Evolutionary conservation across 2,329 filamentous ascomycete species (phyloP).

Genomic region (Cadophora malorum): DNA sequence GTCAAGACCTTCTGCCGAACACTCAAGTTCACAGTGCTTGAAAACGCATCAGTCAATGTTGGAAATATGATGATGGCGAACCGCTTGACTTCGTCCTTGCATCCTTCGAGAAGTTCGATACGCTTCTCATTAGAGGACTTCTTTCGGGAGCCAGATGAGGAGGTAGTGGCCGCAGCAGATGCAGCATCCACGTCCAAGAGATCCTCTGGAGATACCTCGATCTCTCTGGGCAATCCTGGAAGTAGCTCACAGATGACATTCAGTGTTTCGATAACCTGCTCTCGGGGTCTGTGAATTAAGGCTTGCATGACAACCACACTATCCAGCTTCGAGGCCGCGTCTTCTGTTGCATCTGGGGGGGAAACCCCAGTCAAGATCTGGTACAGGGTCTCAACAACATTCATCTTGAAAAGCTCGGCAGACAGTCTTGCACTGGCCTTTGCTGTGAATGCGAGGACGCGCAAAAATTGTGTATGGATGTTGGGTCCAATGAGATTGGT

Average conservation of each 20-base stretch:
- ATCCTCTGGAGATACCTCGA: constrained; percentile 53
- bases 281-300: constrained; percentile 90
- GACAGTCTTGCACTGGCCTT: constrained; percentile 87
- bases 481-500: constrained; percentile 93
- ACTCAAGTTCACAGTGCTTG: constrained; percentile 93
- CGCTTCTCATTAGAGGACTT: constrained; percentile 78
- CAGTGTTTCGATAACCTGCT: constrained; percentile 95
- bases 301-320: constrained; percentile 99
- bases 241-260: constrained; percentile 97
- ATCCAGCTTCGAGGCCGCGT: constrained; percentile 86
- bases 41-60: constrained; percentile 94
- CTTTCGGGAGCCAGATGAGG: constrained; percentile 51
- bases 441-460: constrained; percentile 88
- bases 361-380: constrained; percentile 97
- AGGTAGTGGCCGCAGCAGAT: constrained; percentile 51
- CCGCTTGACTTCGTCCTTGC: constrained; percentile 84
- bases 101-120: constrained; percentile 80
- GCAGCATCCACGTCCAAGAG: constrained; percentile 51
- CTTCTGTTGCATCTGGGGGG: constrained; percentile 78
- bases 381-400: constrained; percentile 96
- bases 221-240: constrained; percentile 70
- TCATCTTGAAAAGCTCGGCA: constrained; percentile 91
- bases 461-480: constrained; percentile 95
- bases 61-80: constrained; percentile 94
- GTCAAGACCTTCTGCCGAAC: constrained; percentile 94